Conservation (phyloP, 2,329 filamentous ascomycete species). For the Sclerotinia borealis region DNA sequence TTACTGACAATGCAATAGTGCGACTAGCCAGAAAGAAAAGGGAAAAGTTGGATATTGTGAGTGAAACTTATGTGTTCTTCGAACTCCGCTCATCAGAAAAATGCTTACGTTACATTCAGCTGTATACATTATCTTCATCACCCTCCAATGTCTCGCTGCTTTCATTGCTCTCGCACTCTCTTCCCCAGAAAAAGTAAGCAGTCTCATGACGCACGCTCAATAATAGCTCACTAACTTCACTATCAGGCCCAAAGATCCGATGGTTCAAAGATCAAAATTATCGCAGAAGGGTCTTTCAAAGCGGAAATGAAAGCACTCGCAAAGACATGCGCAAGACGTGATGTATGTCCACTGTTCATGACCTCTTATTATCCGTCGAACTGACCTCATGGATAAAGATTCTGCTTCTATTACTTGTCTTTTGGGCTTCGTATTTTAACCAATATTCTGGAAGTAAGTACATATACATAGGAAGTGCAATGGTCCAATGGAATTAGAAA, state of each 20-base stretch:
- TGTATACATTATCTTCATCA: constrained; percentile 42
- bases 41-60: constrained; percentile 34
- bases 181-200: constrained; percentile 37
- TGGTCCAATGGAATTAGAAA: neutral
- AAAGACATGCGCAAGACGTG: neutral
- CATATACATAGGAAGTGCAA: no score
- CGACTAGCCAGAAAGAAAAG: constrained; percentile 15
- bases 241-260: neutral
- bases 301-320: neutral
- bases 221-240: neutral
- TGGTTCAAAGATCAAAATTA: neutral
- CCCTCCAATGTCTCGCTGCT: constrained; percentile 41
- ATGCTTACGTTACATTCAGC: constrained; percentile 16
- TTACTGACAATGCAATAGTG: neutral
- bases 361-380: neutral
- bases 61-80: neutral
- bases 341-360: neutral
- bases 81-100: constrained; percentile 18
- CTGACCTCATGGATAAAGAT: neutral
- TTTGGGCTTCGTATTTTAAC: neutral
- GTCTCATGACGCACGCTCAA: rapidly evolving
- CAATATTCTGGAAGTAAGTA: neutral
- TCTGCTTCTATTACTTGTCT: neutral
- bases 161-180: constrained; percentile 39
- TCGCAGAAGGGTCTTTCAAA: neutral